Conservation (phyloP, 139 green algal species). For the Coelastrella sp. region DNA sequence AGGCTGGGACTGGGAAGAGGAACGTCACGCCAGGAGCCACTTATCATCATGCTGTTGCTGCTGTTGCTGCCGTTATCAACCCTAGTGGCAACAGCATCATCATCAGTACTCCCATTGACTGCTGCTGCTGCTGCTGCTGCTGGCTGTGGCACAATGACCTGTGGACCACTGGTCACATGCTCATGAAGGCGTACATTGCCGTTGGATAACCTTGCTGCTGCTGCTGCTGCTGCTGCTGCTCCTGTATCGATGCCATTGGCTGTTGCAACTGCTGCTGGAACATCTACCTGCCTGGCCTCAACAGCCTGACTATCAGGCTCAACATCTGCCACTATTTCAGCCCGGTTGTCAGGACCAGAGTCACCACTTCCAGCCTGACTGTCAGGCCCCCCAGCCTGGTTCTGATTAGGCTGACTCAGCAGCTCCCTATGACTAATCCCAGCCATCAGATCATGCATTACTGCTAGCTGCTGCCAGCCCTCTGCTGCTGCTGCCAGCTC, state of each 20-base stretch:
- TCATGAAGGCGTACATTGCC: too few relatives aligned
- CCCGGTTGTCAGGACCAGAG: not conserved
- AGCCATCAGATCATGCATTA: constrained; percentile 22
- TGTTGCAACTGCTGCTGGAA: constrained; percentile 15
- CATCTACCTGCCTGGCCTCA: not conserved
- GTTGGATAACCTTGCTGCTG: not conserved
- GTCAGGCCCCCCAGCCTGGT: not conserved
- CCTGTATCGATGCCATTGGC: not conserved
- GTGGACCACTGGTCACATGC: too few relatives aligned
- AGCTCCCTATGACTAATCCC: constrained; percentile 2
- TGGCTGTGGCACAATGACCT: too few relatives aligned
- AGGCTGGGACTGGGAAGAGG: constrained; percentile 19
- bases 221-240: not conserved
- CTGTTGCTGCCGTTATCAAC: not conserved
- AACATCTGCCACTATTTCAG: constrained; percentile 12
- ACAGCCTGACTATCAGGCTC: not conserved
- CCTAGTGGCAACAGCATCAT: not conserved
- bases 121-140: not conserved
- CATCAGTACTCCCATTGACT: not conserved
- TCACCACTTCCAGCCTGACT: not conserved
- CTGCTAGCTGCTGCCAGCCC: not conserved
- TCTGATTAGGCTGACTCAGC: not conserved
- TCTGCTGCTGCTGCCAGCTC: not conserved
- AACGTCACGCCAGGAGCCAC: not conserved
- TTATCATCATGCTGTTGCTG: constrained; percentile 1